Conservation (phyloP, 1,139 yeast species). For the Meyerozyma athensensis region DNA sequence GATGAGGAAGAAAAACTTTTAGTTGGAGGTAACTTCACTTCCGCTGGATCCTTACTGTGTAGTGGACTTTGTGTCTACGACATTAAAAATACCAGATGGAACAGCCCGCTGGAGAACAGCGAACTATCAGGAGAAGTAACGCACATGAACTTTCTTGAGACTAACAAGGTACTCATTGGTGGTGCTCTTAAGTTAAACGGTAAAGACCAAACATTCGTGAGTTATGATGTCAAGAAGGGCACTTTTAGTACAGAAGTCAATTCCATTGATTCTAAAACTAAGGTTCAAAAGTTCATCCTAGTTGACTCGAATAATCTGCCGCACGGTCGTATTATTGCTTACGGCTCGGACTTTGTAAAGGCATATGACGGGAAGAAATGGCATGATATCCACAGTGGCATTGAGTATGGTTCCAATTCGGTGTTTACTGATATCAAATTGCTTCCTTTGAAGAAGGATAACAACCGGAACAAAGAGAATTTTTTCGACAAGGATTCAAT, state of each 20-base stretch:
- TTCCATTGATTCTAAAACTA: conserved; percentile 29
- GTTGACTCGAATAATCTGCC: conserved; percentile 40
- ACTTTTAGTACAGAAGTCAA: conserved; percentile 16
- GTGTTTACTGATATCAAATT: conserved; percentile 39
- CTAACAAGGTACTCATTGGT: conserved; percentile 51
- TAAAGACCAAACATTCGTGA: conserved; percentile 37
- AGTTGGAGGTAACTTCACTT: conserved; percentile 72
- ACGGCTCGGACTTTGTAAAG: conserved; percentile 47
- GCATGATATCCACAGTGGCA: conserved; percentile 35
- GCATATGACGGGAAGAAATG: conserved; percentile 50
- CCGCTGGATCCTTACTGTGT: conserved; percentile 59
- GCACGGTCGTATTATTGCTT: conserved; percentile 48
- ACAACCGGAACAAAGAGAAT: conserved; percentile 23
- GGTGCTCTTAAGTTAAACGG: conserved; percentile 52
- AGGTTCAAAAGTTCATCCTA: conserved; percentile 45
- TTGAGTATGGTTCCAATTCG: conserved; percentile 25
- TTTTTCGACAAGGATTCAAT: conserved; percentile 42
- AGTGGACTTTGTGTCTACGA: conserved; percentile 66
- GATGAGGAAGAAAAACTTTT: conserved; percentile 49
- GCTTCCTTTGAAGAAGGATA: conserved; percentile 25
- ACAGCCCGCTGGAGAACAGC: conserved; percentile 38
- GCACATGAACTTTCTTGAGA: conserved; percentile 48
- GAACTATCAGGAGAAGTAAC: conserved; percentile 47
- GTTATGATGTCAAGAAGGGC: conserved; percentile 46
- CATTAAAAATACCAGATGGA: conserved; percentile 52